Conservation (phyloP, 1,139 yeast genomes). For the Candida sp. region DNA sequence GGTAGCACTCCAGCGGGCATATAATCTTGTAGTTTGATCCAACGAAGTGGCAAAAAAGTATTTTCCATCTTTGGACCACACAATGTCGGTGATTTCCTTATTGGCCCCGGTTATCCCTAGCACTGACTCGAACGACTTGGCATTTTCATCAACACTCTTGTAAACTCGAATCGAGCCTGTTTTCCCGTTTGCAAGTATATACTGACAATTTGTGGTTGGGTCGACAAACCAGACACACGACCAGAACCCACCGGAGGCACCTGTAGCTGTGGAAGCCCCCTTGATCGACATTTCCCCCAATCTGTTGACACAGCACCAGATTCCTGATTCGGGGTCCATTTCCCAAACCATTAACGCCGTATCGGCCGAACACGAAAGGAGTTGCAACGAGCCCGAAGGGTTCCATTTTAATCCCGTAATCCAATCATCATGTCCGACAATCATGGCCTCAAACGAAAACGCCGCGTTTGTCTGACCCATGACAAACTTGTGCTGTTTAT, state of each 20-base stretch:
- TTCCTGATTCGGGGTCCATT: conserved; percentile 81
- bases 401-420: conserved; percentile 85
- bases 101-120: conserved; percentile 77
- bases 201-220: conserved; percentile 30
- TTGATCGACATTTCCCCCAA: conserved; percentile 91
- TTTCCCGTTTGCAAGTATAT: conserved; percentile 77
- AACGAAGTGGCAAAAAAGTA: conserved; percentile 73
- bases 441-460: conserved; percentile 83
- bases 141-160: conserved; percentile 34
- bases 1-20: conserved; percentile 54
- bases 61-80: conserved; percentile 71
- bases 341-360: conserved; percentile 94
- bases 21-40: conserved; percentile 91
- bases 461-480: conserved; percentile 39
- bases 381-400: conserved; percentile 42
- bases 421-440: conserved; percentile 99
- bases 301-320: conserved; percentile 82
- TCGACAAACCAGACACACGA: conserved; percentile 73
- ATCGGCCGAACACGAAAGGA: conserved; percentile 89
- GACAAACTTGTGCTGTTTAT: conserved; percentile 59
- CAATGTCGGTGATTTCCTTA: conserved; percentile 70
- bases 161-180: conserved; percentile 93
- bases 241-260: conserved; percentile 98
- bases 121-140: conserved; percentile 47
- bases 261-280: conserved; percentile 98